These are phyloP conservation scores for Tricholoma sp. DNA, from an alignment of 768 basidiomycete species.

Conservation along the genomic window DNA sequence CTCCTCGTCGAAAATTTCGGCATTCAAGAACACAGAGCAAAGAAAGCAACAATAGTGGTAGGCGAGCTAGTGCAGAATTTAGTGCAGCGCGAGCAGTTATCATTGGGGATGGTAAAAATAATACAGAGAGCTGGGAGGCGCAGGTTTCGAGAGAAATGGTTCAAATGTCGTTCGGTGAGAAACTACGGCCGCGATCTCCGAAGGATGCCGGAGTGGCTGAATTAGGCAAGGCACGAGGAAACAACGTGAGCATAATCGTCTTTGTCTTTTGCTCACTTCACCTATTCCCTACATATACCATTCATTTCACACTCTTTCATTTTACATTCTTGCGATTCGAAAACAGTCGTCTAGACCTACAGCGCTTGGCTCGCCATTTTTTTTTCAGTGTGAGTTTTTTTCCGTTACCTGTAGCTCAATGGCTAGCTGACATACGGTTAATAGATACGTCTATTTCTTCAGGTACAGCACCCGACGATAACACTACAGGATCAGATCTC, in stretches of 20 bases:
- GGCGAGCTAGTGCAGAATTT: conserved; percentile 57
- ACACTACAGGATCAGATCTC: conserved; percentile 9
- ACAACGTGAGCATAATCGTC: conserved; percentile 28
- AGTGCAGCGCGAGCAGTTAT: conserved; percentile 42
- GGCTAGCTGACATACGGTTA: conserved; percentile 4
- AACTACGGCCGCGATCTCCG: conserved; percentile 11
- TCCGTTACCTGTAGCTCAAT: background rate
- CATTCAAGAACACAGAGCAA: conserved; percentile 29
- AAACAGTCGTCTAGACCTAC: conserved; percentile 22
- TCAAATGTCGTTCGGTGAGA: conserved; percentile 38
- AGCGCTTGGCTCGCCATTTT: conserved; percentile 33
- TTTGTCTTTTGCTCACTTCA: conserved; percentile 18
- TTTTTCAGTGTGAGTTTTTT: conserved; percentile 29
- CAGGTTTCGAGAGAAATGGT: conserved; percentile 54
- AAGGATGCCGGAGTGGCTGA: conserved; percentile 17
- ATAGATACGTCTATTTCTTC: conserved; percentile 29
- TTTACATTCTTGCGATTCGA: conserved; percentile 15
- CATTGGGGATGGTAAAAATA: conserved; percentile 20
- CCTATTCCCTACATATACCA: conserved; percentile 22
- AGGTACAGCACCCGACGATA: conserved; percentile 21
- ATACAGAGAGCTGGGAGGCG: conserved; percentile 50
- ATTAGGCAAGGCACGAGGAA: conserved; percentile 35
- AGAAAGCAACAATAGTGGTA: conserved; percentile 27
- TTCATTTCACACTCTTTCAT: conserved; percentile 15
- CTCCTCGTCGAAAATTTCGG: conserved; percentile 1